Evolutionary conservation across 2,329 filamentous ascomycete genomes (phyloP).

Genomic region (Xylariales sp.): DNA sequence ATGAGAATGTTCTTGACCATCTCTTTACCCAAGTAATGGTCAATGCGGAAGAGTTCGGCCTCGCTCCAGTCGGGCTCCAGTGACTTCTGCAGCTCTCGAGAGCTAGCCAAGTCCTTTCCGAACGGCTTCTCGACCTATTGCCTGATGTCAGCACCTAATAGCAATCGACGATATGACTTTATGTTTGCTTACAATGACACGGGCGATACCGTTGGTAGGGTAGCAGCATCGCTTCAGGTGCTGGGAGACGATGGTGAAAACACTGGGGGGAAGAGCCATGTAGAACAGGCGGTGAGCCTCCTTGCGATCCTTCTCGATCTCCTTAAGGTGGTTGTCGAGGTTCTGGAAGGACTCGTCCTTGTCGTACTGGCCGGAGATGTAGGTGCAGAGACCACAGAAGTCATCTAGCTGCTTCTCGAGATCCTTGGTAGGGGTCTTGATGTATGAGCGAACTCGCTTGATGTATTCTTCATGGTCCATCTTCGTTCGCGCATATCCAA

Average conservation of each 20-base stretch:
- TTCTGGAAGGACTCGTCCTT: constrained; percentile 89
- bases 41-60: constrained; percentile 97
- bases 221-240: constrained; percentile 98
- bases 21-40: constrained; percentile 99
- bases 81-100: constrained; percentile 89
- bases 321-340: constrained; percentile 79
- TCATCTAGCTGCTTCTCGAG: constrained; percentile 91
- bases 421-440: constrained; percentile 98
- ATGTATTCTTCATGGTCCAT: constrained; percentile 98
- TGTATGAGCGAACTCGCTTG: constrained; percentile 92
- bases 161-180: too few relatives aligned
- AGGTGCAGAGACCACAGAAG: constrained; percentile 84
- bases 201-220: constrained; percentile 81
- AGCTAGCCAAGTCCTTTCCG: constrained; percentile 93
- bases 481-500: constrained; percentile 98
- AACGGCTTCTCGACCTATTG: constrained; percentile 95
- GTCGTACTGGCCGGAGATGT: constrained; percentile 97
- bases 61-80: constrained; percentile 98
- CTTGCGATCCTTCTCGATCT: constrained; percentile 75
- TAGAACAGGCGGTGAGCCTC: constrained; percentile 95
- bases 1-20: constrained; percentile 99
- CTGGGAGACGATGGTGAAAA: constrained; percentile 96
- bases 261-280: constrained; percentile 96
- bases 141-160: constrained; percentile 6
- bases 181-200: constrained; percentile 89